Evolutionary conservation across 2,329 filamentous ascomycete genomes (phyloP), one percentile per base, ranked within the genome.

Genomic region (Ceratocystiopsis sp.): DNA sequence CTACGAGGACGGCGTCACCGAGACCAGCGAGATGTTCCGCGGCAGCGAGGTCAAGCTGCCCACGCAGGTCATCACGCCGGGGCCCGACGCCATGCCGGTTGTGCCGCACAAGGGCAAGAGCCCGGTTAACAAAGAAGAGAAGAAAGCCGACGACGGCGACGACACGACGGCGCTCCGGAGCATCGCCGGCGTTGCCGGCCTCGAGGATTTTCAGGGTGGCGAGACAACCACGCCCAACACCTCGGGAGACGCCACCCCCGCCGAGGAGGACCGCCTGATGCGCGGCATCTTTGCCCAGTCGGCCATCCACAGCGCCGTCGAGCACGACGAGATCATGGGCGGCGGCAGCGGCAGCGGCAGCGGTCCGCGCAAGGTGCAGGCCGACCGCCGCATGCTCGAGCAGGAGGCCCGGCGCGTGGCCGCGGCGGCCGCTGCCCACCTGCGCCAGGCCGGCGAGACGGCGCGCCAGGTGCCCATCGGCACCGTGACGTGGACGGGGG

Each of bases 401-500:
- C 73, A 77, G 11, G 86, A 95, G 60, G 89, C 89, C 0, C 79
- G 80, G 53, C 73, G 76, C 35, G 75, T 93, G 3, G 87, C 86
- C 3, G 75, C 79, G 0, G 68, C 82, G 54, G 87, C 89, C 2
- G 84, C 84, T 1, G 73, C 72, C 18, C 80, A 84, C 49, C 73
- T 96, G 2, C 75, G 78, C 29, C 75, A 75, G 46, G 78, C 85
- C 11, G 78, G 75, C 37, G 75, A 87, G 54, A 70, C 79, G 29
- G 85, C 87, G 3, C 71, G 76, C 12, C 70, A 67, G 10, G 67
- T 89, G 1, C 84, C 84, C 0, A 78, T 85, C 32, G 89, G 89
- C 9, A 85, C 83, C 0, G 84, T 91, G 10, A 95, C 89, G 1
- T 96, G 89, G 89, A 96, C 89, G 0, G 89, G 91, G 2, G 75